Evolutionary conservation across 2,329 filamentous ascomycete genomes (phyloP).

Genomic region (Phialophora verrucosa): DNA sequence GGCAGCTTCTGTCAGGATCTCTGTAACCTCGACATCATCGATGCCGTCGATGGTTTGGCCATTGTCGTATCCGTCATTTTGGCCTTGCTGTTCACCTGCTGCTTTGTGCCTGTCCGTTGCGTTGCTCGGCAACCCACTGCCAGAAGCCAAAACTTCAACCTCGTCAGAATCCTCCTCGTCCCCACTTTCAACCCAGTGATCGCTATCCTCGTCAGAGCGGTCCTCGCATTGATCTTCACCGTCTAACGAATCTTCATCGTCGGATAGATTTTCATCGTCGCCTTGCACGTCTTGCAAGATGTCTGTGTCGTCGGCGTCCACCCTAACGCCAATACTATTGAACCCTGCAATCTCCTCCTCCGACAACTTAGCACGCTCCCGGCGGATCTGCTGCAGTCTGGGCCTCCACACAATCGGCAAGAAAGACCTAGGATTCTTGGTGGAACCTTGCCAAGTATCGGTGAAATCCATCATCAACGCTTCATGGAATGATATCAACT

Average conservation of each 20-base stretch:
- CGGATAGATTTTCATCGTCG: background rate
- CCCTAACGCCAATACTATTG: background rate
- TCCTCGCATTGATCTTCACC: slow-evolving; percentile 1
- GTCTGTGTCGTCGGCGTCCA: background rate
- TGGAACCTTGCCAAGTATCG: background rate
- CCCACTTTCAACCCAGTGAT: background rate
- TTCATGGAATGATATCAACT: slow-evolving; percentile 9
- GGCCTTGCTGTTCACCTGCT: background rate
- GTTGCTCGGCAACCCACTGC: background rate
- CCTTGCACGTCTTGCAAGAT: background rate
- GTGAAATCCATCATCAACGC: slow-evolving; percentile 8
- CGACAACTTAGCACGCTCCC: background rate
- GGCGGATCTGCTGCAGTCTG: background rate
- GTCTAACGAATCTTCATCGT: background rate
- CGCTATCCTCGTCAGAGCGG: background rate
- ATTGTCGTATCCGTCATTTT: background rate
- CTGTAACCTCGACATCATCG: slow-evolving; percentile 12
- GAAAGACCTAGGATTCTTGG: background rate
- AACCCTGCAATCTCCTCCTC: slow-evolving; percentile 2
- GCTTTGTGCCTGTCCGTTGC: too few relatives aligned
- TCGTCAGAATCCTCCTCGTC: background rate
- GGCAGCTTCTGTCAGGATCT: slow-evolving; percentile 8
- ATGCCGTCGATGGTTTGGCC: slow-evolving; percentile 5
- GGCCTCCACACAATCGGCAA: slow-evolving; percentile 8
- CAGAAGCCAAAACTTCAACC: background rate